Evolutionary conservation across 2,329 filamentous ascomycete genomes (phyloP).

Genomic region (Aspergillus aculeatinus): DNA sequence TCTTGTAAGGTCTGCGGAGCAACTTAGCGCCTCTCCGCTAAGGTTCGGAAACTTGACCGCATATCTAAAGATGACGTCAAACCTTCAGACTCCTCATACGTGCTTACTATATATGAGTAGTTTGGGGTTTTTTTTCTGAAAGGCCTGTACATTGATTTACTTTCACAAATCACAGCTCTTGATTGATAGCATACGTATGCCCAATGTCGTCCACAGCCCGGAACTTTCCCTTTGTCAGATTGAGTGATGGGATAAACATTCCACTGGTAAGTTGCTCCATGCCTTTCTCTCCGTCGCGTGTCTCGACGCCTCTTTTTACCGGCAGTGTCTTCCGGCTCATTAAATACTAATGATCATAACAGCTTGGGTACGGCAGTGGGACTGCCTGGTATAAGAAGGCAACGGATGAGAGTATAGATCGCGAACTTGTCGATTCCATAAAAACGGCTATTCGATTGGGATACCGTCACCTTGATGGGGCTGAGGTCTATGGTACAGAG

Average conservation of each 20-base stretch:
- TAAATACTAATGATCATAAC: not conserved
- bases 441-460: slow-evolving; percentile 60
- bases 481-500: slow-evolving; percentile 56
- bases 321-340: not conserved
- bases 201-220: not conserved
- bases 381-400: slow-evolving; percentile 63
- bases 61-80: not conserved
- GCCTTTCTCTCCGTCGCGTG: not conserved
- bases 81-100: not conserved
- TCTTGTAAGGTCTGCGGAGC: not conserved
- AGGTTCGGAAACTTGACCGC: not conserved
- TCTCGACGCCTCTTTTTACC: not conserved
- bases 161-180: not conserved
- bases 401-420: slow-evolving; percentile 51
- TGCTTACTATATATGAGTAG: not conserved
- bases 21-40: not conserved
- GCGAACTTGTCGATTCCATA: slow-evolving; percentile 53
- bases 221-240: slow-evolving; percentile 39
- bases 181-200: not conserved
- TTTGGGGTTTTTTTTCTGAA: too few species aligned
- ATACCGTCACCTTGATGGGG: slow-evolving; percentile 63
- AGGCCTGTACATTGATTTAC: too few species aligned
- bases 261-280: slow-evolving; percentile 49
- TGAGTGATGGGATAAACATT: slow-evolving; percentile 57
- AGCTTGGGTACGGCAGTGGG: slow-evolving; percentile 63